Conservation (phyloP, 1,139 yeast species). For the Candida sojae region DNA sequence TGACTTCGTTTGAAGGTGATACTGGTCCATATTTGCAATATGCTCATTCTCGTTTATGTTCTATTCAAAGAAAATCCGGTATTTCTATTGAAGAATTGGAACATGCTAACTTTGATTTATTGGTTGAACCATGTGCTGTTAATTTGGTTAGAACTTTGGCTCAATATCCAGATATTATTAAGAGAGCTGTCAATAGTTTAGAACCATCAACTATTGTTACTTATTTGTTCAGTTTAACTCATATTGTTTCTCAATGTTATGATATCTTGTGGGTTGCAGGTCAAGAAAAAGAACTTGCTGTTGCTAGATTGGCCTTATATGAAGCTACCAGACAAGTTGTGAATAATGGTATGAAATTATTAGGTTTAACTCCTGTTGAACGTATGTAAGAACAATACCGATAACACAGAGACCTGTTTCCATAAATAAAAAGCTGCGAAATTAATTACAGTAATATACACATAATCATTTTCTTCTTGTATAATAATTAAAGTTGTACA, state of each 20-base stretch:
- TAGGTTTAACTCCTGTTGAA: slow-evolving; percentile 96
- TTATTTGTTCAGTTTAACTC: slow-evolving; percentile 87
- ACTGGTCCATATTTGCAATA: slow-evolving; percentile 99
- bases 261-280: slow-evolving; percentile 98
- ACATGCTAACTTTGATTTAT: slow-evolving; percentile 68
- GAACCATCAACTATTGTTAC: slow-evolving; percentile 97
- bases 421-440: neutral
- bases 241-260: slow-evolving; percentile 92
- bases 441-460: too few relatives aligned
- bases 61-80: slow-evolving; percentile 85
- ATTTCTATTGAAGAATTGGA: slow-evolving; percentile 47
- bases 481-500: neutral
- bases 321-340: slow-evolving; percentile 89
- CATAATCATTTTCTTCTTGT: too few relatives aligned
- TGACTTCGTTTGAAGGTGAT: slow-evolving; percentile 98
- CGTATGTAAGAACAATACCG: slow-evolving; percentile 67
- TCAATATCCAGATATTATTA: slow-evolving; percentile 89
- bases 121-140: slow-evolving; percentile 75
- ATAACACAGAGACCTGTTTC: neutral
- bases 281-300: slow-evolving; percentile 83
- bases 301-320: slow-evolving; percentile 92
- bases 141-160: slow-evolving; percentile 77
- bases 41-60: slow-evolving; percentile 96
- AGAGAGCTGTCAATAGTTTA: slow-evolving; percentile 78
- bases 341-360: slow-evolving; percentile 84